Percentiles rank a stretch among this genome's conserved stretches.
These are phyloP conservation scores for Gilbertella persicaria DNA, from an alignment of 371 early-diverging fungal genomes.

Conservation along the genomic window DNA sequence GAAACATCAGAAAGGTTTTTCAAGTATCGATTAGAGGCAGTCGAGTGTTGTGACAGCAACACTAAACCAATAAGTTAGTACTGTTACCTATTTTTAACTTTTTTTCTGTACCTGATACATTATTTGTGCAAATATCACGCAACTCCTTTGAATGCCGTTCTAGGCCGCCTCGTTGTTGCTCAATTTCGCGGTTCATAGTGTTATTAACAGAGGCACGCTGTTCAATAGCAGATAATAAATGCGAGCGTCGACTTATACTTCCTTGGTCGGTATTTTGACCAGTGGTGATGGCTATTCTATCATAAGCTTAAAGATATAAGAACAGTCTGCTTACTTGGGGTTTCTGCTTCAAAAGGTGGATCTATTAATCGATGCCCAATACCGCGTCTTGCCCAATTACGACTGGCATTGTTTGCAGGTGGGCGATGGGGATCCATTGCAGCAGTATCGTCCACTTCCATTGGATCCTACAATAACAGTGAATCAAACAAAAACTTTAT, in stretches of 20 bases:
- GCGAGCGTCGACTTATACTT: constrained; percentile 3
- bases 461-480: not conserved
- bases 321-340: no score
- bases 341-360: not conserved
- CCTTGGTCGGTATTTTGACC: not conserved
- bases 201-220: constrained; percentile 1
- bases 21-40: constrained; percentile 14
- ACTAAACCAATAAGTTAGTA: no score
- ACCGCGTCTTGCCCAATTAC: constrained; percentile 4
- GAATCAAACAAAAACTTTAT: no score
- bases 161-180: constrained; percentile 1
- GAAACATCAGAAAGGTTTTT: constrained; percentile 20
- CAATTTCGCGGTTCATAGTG: not conserved
- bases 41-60: constrained; percentile 29
- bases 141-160: constrained; percentile 20
- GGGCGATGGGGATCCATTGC: not conserved
- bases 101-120: constrained; percentile 27
- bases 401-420: not conserved
- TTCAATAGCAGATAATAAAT: constrained; percentile 18
- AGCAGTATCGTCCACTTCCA: not conserved
- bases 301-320: not conserved
- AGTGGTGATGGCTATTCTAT: not conserved
- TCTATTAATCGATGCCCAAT: constrained; percentile 7
- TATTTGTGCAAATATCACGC: constrained; percentile 26
- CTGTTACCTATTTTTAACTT: constrained; percentile 3